Evolutionary conservation across 2,329 filamentous ascomycete species (phyloP).

Genomic region (Davidsoniella virescens): DNA sequence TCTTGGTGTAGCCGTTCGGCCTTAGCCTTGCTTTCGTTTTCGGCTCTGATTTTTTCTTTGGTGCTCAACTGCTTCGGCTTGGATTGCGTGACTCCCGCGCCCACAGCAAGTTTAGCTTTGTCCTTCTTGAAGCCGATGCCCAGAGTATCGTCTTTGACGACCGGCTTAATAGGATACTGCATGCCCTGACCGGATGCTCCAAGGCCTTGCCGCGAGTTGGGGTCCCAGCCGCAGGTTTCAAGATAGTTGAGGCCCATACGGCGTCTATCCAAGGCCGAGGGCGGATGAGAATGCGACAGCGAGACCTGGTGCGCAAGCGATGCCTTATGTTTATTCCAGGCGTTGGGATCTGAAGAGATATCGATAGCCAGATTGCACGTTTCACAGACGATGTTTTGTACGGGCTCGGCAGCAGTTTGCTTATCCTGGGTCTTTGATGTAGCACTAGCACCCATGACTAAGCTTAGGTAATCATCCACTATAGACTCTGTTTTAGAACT

Average conservation of each 20-base stretch:
- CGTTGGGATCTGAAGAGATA: constrained; percentile 13
- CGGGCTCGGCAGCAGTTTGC: not conserved
- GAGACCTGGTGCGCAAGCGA: constrained; percentile 57
- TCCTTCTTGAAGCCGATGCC: constrained; percentile 47
- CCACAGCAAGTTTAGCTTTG: constrained; percentile 17
- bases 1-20: constrained; percentile 48
- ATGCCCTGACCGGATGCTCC: constrained; percentile 58
- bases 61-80: constrained; percentile 43
- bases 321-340: constrained; percentile 32
- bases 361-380: constrained; percentile 24
- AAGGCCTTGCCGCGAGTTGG: constrained; percentile 54
- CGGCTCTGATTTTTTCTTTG: constrained; percentile 49
- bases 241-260: constrained; percentile 55
- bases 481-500: not conserved
- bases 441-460: constrained; percentile 37
- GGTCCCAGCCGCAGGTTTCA: constrained; percentile 55
- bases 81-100: constrained; percentile 20
- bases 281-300: constrained; percentile 52
- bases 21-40: constrained; percentile 43
- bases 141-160: constrained; percentile 55
- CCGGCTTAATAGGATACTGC: constrained; percentile 56
- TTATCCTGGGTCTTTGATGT: not conserved
- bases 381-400: constrained; percentile 18
- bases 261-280: constrained; percentile 52
- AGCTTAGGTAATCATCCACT: constrained; percentile 36